Percentiles rank a stretch among this genome's conserved stretches.
phyloP scores from a whole-genome alignment of 805 yeast species.

The Zygotorulaspora danielsina region DNA sequence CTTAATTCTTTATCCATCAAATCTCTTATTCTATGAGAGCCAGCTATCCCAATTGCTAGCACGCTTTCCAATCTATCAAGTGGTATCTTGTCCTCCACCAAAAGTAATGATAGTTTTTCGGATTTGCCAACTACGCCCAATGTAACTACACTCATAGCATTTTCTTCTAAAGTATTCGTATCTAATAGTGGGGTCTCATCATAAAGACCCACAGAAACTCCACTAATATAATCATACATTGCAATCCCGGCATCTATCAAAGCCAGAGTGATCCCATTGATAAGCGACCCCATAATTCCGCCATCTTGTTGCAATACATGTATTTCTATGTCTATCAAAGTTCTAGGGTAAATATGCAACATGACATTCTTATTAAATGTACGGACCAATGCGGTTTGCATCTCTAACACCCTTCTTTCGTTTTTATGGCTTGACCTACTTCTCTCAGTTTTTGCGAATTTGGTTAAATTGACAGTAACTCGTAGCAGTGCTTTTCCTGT shows the following conservation, averaged over 20 bases:
- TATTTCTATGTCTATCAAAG: constrained; percentile 68
- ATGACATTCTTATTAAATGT: constrained; percentile 73
- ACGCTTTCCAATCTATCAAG: constrained; percentile 73
- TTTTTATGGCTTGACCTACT: constrained; percentile 56
- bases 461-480: constrained; percentile 67
- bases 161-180: constrained; percentile 75
- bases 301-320: constrained; percentile 90
- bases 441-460: constrained; percentile 75
- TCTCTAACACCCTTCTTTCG: constrained; percentile 67
- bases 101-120: constrained; percentile 69
- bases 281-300: constrained; percentile 70
- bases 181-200: constrained; percentile 80
- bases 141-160: constrained; percentile 75
- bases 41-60: constrained; percentile 78
- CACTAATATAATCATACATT: constrained; percentile 83
- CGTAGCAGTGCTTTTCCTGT: constrained; percentile 53
- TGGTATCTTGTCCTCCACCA: constrained; percentile 81
- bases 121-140: constrained; percentile 80
- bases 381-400: constrained; percentile 60
- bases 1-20: constrained; percentile 84
- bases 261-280: constrained; percentile 85
- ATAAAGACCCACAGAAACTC: constrained; percentile 73
- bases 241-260: constrained; percentile 93
- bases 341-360: constrained; percentile 72
- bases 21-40: constrained; percentile 76